A percentile compares a stretch with the other conserved stretches of the same genome.
phyloP scores from a whole-genome alignment of 768 basidiomycete genomes.

The Xanthoconium purpureum region DNA sequence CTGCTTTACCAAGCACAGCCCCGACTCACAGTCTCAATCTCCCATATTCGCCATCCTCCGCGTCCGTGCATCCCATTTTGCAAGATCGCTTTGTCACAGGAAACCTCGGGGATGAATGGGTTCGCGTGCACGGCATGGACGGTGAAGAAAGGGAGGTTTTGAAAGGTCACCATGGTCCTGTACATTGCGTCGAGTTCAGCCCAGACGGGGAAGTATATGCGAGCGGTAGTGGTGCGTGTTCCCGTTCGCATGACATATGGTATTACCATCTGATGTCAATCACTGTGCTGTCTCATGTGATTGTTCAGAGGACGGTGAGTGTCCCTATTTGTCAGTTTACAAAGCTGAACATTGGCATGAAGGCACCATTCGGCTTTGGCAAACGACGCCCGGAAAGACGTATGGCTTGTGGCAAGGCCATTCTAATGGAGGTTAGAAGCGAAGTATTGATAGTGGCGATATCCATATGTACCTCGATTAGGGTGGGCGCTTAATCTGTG shows the following conservation, averaged over 20 bases:
- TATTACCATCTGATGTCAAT: slow-evolving; percentile 9
- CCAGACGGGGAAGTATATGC: slow-evolving; percentile 98
- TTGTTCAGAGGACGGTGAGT: slow-evolving; percentile 68
- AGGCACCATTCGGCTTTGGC: slow-evolving; percentile 97
- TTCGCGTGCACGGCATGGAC: slow-evolving; percentile 85
- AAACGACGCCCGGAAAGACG: slow-evolving; percentile 88
- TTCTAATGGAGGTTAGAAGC: slow-evolving; percentile 37
- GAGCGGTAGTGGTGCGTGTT: slow-evolving; percentile 84
- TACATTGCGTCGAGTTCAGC: slow-evolving; percentile 89
- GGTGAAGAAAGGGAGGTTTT: slow-evolving; percentile 89
- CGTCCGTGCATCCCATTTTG: slow-evolving; percentile 87
- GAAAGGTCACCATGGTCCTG: slow-evolving; percentile 97
- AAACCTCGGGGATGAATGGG: slow-evolving; percentile 90
- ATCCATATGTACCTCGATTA: not conserved
- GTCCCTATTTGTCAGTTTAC: not conserved
- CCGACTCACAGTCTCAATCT: slow-evolving; percentile 76
- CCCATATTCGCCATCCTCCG: slow-evolving; percentile 86
- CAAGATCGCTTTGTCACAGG: slow-evolving; percentile 94
- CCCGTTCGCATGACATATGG: slow-evolving; percentile 2
- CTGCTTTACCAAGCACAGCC: slow-evolving; percentile 58
- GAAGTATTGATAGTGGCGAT: not conserved
- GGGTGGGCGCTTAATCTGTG: not conserved
- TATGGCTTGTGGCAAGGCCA: slow-evolving; percentile 89
- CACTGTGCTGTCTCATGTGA: not conserved
- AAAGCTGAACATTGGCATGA: slow-evolving; percentile 8